phyloP scores from a whole-genome alignment of 371 early-diverging fungal genomes.

The Mortierella sp. region DNA sequence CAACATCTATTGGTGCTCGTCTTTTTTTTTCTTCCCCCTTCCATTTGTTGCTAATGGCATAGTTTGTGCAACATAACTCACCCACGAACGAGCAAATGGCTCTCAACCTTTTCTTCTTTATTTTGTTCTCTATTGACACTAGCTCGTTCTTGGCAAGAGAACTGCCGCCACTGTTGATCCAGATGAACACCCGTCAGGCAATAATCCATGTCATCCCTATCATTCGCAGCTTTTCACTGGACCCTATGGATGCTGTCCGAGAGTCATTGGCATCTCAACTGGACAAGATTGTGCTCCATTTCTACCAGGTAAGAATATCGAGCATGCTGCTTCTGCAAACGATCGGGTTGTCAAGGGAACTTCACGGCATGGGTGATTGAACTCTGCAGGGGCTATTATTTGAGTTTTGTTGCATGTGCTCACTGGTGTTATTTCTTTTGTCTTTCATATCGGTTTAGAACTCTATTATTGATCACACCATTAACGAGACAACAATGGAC shows the following conservation, averaged over 20 bases:
- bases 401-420: not conserved
- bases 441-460: constrained; percentile 25
- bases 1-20: constrained; percentile 13
- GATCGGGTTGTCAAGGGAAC: constrained; percentile 6
- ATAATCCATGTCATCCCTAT: constrained; percentile 38
- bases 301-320: constrained; percentile 24
- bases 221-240: constrained; percentile 40
- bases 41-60: constrained; percentile 4
- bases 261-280: constrained; percentile 48
- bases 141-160: constrained; percentile 55
- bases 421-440: constrained; percentile 13
- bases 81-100: constrained; percentile 17
- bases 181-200: constrained; percentile 36
- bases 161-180: constrained; percentile 20
- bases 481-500: constrained; percentile 11
- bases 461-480: constrained; percentile 34
- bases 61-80: constrained; percentile 7
- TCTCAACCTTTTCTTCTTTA: constrained; percentile 20
- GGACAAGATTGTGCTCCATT: constrained; percentile 52
- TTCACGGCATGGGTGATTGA: not conserved
- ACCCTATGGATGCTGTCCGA: constrained; percentile 38
- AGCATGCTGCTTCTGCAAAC: not conserved
- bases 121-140: not conserved
- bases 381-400: not conserved
- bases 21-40: not conserved